Evolutionary conservation across 768 basidiomycete genomes (phyloP).

Genomic region (Boletales sp.): DNA sequence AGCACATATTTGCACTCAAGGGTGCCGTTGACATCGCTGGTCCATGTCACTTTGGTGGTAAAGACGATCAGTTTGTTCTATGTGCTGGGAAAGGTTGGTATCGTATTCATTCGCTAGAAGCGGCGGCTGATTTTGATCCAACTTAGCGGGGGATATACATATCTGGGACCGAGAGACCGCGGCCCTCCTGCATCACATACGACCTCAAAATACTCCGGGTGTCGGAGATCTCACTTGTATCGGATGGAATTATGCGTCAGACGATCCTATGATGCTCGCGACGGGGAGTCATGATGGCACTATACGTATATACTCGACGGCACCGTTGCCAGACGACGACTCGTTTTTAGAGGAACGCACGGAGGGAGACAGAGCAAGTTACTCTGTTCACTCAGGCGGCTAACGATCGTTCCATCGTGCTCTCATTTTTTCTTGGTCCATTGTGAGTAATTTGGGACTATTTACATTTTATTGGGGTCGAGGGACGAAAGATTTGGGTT

Average conservation of each 20-base stretch:
- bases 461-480: conserved; percentile 13
- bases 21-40: conserved; percentile 70
- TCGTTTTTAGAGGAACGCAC: conserved; percentile 23
- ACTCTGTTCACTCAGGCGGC: conserved; percentile 28
- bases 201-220: conserved; percentile 47
- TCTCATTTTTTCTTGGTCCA: background rate
- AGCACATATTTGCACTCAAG: conserved; percentile 76
- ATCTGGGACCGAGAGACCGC: conserved; percentile 86
- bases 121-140: background rate
- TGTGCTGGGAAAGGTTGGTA: conserved; percentile 69
- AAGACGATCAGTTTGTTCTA: conserved; percentile 72
- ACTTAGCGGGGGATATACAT: conserved; percentile 71
- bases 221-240: conserved; percentile 71
- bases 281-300: conserved; percentile 77
- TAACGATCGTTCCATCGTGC: conserved; percentile 8
- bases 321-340: conserved; percentile 23
- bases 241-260: conserved; percentile 71
- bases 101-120: background rate
- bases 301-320: conserved; percentile 68
- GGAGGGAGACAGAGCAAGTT: conserved; percentile 21
- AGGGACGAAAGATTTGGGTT: conserved; percentile 1
- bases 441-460: conserved; percentile 3
- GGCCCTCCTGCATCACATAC: conserved; percentile 65
- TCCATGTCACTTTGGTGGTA: conserved; percentile 79
- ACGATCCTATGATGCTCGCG: conserved; percentile 52